Evolutionary conservation across 2,329 filamentous ascomycete genomes (phyloP).

Genomic region (Trichothecium roseum): DNA sequence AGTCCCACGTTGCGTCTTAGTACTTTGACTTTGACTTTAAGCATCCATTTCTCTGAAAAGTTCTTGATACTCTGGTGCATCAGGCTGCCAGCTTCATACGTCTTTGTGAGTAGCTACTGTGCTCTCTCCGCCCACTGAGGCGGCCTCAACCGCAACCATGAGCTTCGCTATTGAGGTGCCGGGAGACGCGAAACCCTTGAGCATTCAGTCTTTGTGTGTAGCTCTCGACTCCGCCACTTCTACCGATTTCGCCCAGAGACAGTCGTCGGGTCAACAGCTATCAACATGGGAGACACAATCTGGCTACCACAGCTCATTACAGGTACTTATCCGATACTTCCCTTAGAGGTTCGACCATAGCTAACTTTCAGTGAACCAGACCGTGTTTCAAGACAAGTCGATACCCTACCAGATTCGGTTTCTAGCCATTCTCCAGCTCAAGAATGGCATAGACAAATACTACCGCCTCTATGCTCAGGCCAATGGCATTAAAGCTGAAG

Average conservation of each 20-base stretch:
- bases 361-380: constrained; percentile 29
- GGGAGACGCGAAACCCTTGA: constrained; percentile 69
- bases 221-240: constrained; percentile 55
- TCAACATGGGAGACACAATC: constrained; percentile 58
- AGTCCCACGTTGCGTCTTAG: too few relatives aligned
- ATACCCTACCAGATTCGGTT: constrained; percentile 72
- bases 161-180: constrained; percentile 66
- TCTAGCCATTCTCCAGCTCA: constrained; percentile 85
- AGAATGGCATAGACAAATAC: constrained; percentile 92
- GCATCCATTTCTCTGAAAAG: neutral
- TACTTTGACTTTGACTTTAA: neutral
- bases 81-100: too few relatives aligned
- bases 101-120: too few relatives aligned
- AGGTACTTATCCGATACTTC: constrained; percentile 34
- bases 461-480: constrained; percentile 58
- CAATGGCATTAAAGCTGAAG: constrained; percentile 60
- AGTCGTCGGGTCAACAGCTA: constrained; percentile 61
- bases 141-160: constrained; percentile 32
- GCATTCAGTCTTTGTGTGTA: constrained; percentile 50
- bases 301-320: constrained; percentile 58
- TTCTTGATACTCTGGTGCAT: neutral
- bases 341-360: neutral
- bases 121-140: neutral
- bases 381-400: constrained; percentile 70
- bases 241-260: constrained; percentile 49